Evolutionary conservation across 495 filamentous ascomycete genomes (phyloP).

Genomic region (Neurospora sp.): DNA sequence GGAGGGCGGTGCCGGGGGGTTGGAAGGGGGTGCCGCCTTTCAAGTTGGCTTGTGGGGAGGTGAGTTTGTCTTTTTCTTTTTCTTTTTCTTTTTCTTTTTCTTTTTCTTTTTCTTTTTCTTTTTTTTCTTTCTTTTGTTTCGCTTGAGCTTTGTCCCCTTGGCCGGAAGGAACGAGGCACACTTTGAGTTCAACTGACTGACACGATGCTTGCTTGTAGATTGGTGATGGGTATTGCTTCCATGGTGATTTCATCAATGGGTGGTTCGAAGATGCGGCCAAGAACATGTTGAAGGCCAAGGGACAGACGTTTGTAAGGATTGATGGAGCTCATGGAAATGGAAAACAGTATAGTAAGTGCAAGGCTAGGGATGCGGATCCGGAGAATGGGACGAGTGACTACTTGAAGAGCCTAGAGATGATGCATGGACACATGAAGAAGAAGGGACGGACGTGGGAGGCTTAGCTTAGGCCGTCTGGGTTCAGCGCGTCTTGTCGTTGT

Average conservation of each 20-base stretch:
- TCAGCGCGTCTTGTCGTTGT: neutral
- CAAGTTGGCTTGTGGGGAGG: constrained; percentile 25
- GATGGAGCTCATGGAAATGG: constrained; percentile 25
- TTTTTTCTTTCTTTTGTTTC: no score
- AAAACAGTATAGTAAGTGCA: constrained; percentile 23
- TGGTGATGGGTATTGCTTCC: constrained; percentile 28
- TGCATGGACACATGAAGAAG: constrained; percentile 3
- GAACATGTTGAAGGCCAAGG: constrained; percentile 23
- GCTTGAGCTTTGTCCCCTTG: no score
- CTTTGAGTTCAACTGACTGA: neutral
- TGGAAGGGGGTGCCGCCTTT: constrained; percentile 26
- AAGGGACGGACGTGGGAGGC: neutral
- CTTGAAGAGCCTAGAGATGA: constrained; percentile 28
- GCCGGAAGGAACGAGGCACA: no score
- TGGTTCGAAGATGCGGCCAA: constrained; percentile 27
- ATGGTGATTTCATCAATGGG: constrained; percentile 29
- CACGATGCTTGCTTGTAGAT: constrained; percentile 9
- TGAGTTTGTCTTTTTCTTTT: constrained; percentile 3
- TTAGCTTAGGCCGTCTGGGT: neutral
- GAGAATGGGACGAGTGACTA: constrained; percentile 24
- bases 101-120: neutral
- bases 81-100: no score
- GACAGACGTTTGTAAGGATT: constrained; percentile 25
- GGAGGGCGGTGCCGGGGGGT: constrained; percentile 18
- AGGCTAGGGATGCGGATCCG: constrained; percentile 24